phyloP scores from a whole-genome alignment of 306 rosid genomes.

The Cucurbita maxima region DNA sequence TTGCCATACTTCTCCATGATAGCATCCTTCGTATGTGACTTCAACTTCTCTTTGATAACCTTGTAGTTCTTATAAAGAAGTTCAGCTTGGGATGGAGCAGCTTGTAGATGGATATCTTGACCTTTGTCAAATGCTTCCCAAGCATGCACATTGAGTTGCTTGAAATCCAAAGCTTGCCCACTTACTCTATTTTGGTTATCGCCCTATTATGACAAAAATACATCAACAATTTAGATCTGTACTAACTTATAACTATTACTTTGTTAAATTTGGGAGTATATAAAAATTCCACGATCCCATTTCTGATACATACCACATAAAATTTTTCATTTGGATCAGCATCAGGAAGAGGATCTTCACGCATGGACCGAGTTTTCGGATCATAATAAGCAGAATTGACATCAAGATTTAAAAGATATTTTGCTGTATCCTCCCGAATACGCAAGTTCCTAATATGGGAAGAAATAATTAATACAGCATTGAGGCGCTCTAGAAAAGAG shows the following conservation, averaged over 20 bases:
- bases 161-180: conserved; percentile 51
- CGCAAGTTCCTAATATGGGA: conserved; percentile 28
- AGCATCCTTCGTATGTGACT: conserved; percentile 41
- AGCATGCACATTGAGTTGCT: conserved; percentile 41
- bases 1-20: conserved; percentile 51
- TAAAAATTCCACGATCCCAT: background rate
- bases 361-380: conserved; percentile 49
- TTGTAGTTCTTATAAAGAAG: conserved; percentile 42
- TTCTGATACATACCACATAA: conserved; percentile 26
- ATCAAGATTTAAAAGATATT: conserved; percentile 42
- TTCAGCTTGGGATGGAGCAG: conserved; percentile 65
- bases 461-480: background rate
- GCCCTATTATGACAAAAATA: conserved; percentile 10
- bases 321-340: conserved; percentile 57
- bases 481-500: background rate
- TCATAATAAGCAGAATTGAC: conserved; percentile 40
- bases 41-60: conserved; percentile 36
- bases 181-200: conserved; percentile 39
- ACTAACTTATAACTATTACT: background rate
- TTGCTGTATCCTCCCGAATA: conserved; percentile 43
- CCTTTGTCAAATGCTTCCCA: conserved; percentile 59
- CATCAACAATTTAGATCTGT: background rate
- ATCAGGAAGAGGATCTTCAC: conserved; percentile 54
- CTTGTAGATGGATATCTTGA: conserved; percentile 55
- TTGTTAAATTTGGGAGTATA: background rate